Conservation (phyloP, 495 filamentous ascomycete genomes). For the Penicillium waksmanii region DNA sequence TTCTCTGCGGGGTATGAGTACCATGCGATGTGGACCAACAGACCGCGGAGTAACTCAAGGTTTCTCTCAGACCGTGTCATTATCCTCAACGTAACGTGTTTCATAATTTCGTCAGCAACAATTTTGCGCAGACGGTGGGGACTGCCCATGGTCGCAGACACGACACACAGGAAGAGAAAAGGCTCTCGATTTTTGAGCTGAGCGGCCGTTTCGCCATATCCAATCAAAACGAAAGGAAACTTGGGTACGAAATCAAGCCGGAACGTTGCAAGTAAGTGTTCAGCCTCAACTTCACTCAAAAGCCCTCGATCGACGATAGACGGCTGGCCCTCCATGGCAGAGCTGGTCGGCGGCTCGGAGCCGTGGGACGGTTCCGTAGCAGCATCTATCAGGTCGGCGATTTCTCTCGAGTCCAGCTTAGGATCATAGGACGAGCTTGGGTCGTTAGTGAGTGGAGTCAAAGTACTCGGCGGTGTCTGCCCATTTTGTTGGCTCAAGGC, state of each 20-base stretch:
- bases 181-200: constrained; percentile 17
- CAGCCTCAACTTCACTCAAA: constrained; percentile 25
- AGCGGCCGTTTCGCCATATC: constrained; percentile 17
- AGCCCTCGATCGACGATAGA: constrained; percentile 29
- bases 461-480: constrained; percentile 8
- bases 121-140: constrained; percentile 20
- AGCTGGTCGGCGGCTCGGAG: constrained; percentile 19
- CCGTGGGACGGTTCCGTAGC: constrained; percentile 22
- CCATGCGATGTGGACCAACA: constrained; percentile 27
- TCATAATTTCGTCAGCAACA: constrained; percentile 28
- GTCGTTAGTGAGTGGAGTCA: constrained; percentile 9
- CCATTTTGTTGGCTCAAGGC: constrained; percentile 17
- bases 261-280: constrained; percentile 21
- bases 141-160: constrained; percentile 25
- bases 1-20: constrained; percentile 28
- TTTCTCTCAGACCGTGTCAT: constrained; percentile 28
- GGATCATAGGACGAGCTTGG: constrained; percentile 2
- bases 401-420: constrained; percentile 9
- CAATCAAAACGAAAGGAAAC: constrained; percentile 28
- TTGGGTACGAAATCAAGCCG: constrained; percentile 19
- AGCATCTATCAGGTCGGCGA: constrained; percentile 12
- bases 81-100: constrained; percentile 24
- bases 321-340: constrained; percentile 24
- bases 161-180: constrained; percentile 28
- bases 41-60: constrained; percentile 27